Conservation (phyloP, 805 yeast genomes). For the Yamadazyma sp. region DNA sequence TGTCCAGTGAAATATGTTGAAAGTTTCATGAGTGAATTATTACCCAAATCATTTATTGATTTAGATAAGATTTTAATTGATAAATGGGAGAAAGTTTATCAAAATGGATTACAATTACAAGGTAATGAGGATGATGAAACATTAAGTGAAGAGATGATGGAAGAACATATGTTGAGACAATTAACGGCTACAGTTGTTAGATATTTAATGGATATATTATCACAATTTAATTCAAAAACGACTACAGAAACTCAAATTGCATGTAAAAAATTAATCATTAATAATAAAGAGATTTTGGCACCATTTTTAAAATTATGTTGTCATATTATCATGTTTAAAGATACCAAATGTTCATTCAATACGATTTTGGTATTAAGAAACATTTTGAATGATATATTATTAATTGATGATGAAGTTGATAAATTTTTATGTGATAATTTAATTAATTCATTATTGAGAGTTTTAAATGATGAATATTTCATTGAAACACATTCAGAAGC, state of each 20-base stretch:
- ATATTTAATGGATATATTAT: constrained; percentile 80
- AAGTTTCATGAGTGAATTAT: constrained; percentile 68
- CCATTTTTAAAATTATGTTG: constrained; percentile 73
- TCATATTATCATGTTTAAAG: constrained; percentile 78
- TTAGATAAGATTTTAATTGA: constrained; percentile 70
- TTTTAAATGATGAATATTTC: constrained; percentile 72
- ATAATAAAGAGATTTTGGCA: constrained; percentile 64
- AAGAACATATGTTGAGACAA: constrained; percentile 90
- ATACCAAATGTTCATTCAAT: constrained; percentile 89
- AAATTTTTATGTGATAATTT: constrained; percentile 60
- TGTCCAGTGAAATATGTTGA: constrained; percentile 75
- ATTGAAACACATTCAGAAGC: constrained; percentile 89
- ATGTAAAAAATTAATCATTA: constrained; percentile 63
- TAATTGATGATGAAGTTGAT: constrained; percentile 75
- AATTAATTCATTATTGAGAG: constrained; percentile 63
- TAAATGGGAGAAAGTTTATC: constrained; percentile 71
- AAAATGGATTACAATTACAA: constrained; percentile 53
- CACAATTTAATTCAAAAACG: constrained; percentile 61
- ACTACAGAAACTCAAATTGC: constrained; percentile 60
- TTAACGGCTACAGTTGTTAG: constrained; percentile 89
- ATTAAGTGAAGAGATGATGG: constrained; percentile 96
- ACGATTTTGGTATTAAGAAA: constrained; percentile 78
- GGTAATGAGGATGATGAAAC: constrained; percentile 73
- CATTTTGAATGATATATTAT: constrained; percentile 63
- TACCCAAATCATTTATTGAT: constrained; percentile 73